Conservation (phyloP, 805 yeast species). For the Lipomyces yamadae region DNA sequence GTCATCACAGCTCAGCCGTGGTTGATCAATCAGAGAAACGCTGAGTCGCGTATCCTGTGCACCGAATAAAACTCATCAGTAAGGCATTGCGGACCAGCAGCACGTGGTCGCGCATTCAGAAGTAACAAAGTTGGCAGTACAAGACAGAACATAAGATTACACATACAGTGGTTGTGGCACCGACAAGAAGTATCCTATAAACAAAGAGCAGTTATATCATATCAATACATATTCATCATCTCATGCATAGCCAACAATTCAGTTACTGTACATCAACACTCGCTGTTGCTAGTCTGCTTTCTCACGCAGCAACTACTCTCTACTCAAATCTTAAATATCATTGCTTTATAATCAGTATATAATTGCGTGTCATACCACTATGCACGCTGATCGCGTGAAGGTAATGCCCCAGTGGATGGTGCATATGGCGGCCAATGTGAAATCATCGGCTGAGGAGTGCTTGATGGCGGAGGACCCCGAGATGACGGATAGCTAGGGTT, state of each 20-base stretch:
- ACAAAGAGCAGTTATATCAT: background rate
- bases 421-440: slow-evolving; percentile 17
- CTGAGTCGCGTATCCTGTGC: background rate
- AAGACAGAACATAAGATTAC: background rate
- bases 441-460: slow-evolving; percentile 7
- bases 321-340: background rate
- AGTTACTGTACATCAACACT: background rate
- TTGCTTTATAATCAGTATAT: background rate
- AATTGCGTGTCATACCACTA: background rate
- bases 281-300: no score
- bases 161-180: background rate
- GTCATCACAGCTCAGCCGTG: background rate
- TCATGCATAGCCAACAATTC: background rate
- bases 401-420: slow-evolving; percentile 2
- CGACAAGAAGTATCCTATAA: background rate
- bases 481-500: background rate
- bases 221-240: background rate
- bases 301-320: background rate
- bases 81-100: background rate
- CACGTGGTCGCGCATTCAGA: background rate
- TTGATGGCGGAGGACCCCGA: slow-evolving; percentile 3
- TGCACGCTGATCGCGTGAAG: background rate
- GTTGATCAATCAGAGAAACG: background rate
- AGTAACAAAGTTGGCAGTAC: background rate
- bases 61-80: background rate